Conservation (phyloP, 192 early-diverging fungal genomes). For the Thoreauomyces humboldtii region DNA sequence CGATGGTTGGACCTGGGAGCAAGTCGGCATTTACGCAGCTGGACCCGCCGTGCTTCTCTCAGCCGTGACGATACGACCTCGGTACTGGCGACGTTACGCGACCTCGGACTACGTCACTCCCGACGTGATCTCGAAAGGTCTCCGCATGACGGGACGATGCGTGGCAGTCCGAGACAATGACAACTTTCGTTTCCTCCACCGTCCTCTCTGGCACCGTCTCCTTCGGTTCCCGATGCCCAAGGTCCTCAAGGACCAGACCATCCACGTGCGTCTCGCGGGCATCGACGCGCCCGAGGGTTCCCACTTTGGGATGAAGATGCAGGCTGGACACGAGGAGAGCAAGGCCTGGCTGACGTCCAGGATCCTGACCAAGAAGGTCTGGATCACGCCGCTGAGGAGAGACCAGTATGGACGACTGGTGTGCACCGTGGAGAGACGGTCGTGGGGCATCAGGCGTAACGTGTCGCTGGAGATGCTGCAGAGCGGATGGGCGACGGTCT, state of each 20-base stretch:
- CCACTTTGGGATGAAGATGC: constrained; percentile 64
- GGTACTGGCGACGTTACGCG: constrained; percentile 16
- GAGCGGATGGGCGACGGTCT: constrained; percentile 56
- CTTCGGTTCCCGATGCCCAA: constrained; percentile 9
- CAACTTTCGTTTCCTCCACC: constrained; percentile 29
- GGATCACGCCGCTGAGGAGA: constrained; percentile 44
- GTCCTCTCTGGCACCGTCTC: constrained; percentile 9
- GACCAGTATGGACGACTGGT: constrained; percentile 66
- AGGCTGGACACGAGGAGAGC: constrained; percentile 57
- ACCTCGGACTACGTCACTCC: constrained; percentile 22
- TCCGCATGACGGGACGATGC: background rate
- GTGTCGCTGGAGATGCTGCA: constrained; percentile 61
- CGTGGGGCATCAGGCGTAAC: constrained; percentile 48
- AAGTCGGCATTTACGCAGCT: too few species aligned
- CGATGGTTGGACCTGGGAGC: too few species aligned
- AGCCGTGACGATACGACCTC: constrained; percentile 9
- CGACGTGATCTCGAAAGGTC: background rate
- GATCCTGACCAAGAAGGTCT: constrained; percentile 44
- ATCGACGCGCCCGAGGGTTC: constrained; percentile 72
- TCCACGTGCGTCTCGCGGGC: constrained; percentile 64
- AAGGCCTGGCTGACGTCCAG: constrained; percentile 46
- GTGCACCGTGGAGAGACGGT: constrained; percentile 53
- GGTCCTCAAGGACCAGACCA: constrained; percentile 51
- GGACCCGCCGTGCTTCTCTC: too few species aligned
- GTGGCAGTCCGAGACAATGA: constrained; percentile 22